Evolutionary conservation across 805 yeast genomes (phyloP).

Genomic region (Metschnikowia kofuensis): DNA sequence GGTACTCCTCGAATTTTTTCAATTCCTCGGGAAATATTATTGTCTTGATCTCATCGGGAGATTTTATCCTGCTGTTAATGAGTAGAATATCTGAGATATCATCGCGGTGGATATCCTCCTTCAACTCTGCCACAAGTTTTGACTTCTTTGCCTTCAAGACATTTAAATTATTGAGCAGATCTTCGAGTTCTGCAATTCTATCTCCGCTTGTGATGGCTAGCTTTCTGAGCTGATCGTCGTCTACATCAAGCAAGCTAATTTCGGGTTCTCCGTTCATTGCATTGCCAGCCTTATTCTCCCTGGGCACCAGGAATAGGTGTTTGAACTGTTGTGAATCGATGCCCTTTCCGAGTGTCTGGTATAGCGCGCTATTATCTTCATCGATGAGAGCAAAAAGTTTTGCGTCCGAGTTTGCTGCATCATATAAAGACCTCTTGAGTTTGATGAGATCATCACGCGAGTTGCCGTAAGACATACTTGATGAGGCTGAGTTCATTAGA

Average conservation of each 20-base stretch:
- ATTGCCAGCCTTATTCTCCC: constrained; percentile 2
- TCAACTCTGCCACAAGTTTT: constrained; percentile 60
- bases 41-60: constrained; percentile 55
- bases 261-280: constrained; percentile 21
- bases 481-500: constrained; percentile 7
- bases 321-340: constrained; percentile 39
- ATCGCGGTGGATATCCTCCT: constrained; percentile 69
- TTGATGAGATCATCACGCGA: constrained; percentile 54
- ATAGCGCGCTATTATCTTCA: constrained; percentile 24
- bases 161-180: constrained; percentile 58
- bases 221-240: constrained; percentile 38
- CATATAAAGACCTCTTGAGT: constrained; percentile 56
- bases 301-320: constrained; percentile 22
- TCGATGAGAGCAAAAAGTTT: constrained; percentile 49
- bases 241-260: constrained; percentile 65
- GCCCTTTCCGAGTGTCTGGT: constrained; percentile 37
- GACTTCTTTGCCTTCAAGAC: constrained; percentile 62
- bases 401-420: constrained; percentile 60
- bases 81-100: constrained; percentile 79
- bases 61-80: constrained; percentile 53
- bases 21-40: constrained; percentile 66
- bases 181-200: constrained; percentile 50
- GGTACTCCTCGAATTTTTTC: constrained; percentile 69
- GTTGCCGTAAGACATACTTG: constrained; percentile 6
- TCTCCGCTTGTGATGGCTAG: constrained; percentile 24